A percentile compares a stretch with the other conserved stretches of the same genome.
Evolutionary conservation across 352 stramenopile species (phyloP).

Genomic region (Globisporangium rhizosaccharum): DNA sequence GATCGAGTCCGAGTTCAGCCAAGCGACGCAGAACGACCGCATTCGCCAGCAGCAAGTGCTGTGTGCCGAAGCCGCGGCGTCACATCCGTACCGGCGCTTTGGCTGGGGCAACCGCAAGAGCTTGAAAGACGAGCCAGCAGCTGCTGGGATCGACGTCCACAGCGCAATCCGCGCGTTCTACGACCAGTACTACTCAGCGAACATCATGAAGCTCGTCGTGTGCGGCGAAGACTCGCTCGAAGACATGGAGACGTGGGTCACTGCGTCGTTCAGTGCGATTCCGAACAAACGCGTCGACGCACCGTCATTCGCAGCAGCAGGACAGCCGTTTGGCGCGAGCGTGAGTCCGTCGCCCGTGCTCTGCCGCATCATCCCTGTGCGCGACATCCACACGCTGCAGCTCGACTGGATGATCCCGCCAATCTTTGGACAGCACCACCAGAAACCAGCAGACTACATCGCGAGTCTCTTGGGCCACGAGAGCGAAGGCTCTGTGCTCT

Average conservation of each 20-base stretch:
- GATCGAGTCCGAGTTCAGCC: slow-evolving; percentile 88
- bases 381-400: slow-evolving; percentile 72
- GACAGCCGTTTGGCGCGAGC: slow-evolving; percentile 46
- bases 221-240: slow-evolving; percentile 70
- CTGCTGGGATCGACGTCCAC: slow-evolving; percentile 45
- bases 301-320: slow-evolving; percentile 34
- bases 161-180: slow-evolving; percentile 64
- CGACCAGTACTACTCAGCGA: slow-evolving; percentile 65
- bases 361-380: slow-evolving; percentile 66
- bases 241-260: slow-evolving; percentile 60
- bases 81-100: slow-evolving; percentile 79
- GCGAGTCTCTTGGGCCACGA: slow-evolving; percentile 78
- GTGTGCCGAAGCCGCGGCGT: slow-evolving; percentile 38
- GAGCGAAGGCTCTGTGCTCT: slow-evolving; percentile 77
- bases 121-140: slow-evolving; percentile 42
- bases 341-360: slow-evolving; percentile 36
- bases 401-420: slow-evolving; percentile 77
- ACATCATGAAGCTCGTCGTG: slow-evolving; percentile 84
- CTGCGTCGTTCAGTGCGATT: slow-evolving; percentile 54
- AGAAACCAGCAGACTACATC: slow-evolving; percentile 79
- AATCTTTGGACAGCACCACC: slow-evolving; percentile 56
- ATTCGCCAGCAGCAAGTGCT: slow-evolving; percentile 77
- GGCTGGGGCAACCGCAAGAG: slow-evolving; percentile 83
- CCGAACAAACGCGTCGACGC: slow-evolving; percentile 43
- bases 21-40: slow-evolving; percentile 67